Evolutionary conservation across 2,329 filamentous ascomycete genomes (phyloP).

Genomic region (Diaporthe longicolla): DNA sequence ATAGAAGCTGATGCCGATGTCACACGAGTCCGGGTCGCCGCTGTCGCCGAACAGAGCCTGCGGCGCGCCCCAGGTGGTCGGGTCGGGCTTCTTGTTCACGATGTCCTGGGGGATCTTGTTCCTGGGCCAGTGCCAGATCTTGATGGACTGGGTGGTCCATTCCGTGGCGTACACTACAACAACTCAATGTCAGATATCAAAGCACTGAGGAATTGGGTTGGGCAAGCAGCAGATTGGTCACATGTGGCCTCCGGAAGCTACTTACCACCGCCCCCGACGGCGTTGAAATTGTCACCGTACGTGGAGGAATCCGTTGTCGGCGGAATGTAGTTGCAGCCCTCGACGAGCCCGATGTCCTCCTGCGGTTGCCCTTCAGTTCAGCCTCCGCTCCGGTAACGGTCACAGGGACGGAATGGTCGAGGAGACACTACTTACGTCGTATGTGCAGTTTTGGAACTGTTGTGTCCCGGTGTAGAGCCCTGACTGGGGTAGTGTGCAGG

Average conservation of each 20-base stretch:
- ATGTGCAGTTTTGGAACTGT: slow-evolving; percentile 56
- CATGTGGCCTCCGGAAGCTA: no score
- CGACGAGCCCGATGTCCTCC: slow-evolving; percentile 42
- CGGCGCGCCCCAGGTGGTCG: slow-evolving; percentile 77
- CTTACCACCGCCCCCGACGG: slow-evolving; percentile 67
- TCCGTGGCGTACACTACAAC: slow-evolving; percentile 75
- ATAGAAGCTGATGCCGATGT: slow-evolving; percentile 76
- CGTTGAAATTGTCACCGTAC: slow-evolving; percentile 78
- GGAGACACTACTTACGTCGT: slow-evolving; percentile 44
- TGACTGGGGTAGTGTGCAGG: slow-evolving; percentile 25
- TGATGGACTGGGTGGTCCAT: slow-evolving; percentile 78
- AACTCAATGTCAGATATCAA: background rate
- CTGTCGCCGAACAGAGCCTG: slow-evolving; percentile 76
- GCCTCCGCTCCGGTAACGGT: background rate
- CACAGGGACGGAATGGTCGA: background rate
- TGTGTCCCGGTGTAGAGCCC: slow-evolving; percentile 47
- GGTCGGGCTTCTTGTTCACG: slow-evolving; percentile 68
- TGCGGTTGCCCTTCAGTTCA: background rate
- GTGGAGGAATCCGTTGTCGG: slow-evolving; percentile 58
- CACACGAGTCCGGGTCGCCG: slow-evolving; percentile 61
- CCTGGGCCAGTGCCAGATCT: slow-evolving; percentile 84
- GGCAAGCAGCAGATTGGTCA: no score
- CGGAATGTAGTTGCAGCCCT: slow-evolving; percentile 61
- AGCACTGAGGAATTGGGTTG: background rate
- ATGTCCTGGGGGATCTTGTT: slow-evolving; percentile 76